These are phyloP conservation scores for Quercus rubra DNA, from an alignment of 306 rosid genomes.

Conservation along the genomic window DNA sequence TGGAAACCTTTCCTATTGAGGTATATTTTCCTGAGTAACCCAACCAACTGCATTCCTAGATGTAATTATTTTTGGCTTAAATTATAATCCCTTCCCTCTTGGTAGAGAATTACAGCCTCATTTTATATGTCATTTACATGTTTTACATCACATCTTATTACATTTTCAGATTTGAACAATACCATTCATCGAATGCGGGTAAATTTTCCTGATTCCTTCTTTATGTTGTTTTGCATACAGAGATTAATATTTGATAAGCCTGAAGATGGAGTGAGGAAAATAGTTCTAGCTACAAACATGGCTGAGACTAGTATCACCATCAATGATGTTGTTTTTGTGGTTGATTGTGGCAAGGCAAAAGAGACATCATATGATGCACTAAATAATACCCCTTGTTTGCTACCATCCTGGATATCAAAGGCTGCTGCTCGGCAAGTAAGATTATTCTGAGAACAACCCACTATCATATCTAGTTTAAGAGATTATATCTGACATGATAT, in stretches of 20 bases:
- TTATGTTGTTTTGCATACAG: slow-evolving; percentile 25
- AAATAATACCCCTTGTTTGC: slow-evolving; percentile 67
- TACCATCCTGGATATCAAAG: slow-evolving; percentile 63
- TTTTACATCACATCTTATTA: neutral
- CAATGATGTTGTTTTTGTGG: slow-evolving; percentile 58
- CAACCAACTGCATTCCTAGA: neutral
- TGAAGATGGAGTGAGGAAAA: slow-evolving; percentile 49
- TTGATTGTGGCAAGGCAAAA: slow-evolving; percentile 65
- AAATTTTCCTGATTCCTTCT: neutral
- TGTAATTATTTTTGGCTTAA: neutral
- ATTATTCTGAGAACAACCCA: slow-evolving; percentile 5
- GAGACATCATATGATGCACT: slow-evolving; percentile 67
- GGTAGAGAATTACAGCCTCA: neutral
- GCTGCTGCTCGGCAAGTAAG: slow-evolving; percentile 63
- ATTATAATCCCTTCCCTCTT: neutral
- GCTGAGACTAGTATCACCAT: slow-evolving; percentile 69
- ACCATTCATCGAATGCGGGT: neutral
- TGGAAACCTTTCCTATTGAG: neutral
- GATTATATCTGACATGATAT: neutral
- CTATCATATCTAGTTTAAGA: neutral
- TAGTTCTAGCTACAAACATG: slow-evolving; percentile 65
- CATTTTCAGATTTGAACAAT: slow-evolving; percentile 1
- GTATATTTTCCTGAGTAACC: neutral
- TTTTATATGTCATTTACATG: neutral
- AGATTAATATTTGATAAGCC: slow-evolving; percentile 54